Percentiles rank a stretch among this genome's conserved stretches.
Evolutionary conservation across 306 rosid species (phyloP).

Genomic region (Cicer chorassanicum): DNA sequence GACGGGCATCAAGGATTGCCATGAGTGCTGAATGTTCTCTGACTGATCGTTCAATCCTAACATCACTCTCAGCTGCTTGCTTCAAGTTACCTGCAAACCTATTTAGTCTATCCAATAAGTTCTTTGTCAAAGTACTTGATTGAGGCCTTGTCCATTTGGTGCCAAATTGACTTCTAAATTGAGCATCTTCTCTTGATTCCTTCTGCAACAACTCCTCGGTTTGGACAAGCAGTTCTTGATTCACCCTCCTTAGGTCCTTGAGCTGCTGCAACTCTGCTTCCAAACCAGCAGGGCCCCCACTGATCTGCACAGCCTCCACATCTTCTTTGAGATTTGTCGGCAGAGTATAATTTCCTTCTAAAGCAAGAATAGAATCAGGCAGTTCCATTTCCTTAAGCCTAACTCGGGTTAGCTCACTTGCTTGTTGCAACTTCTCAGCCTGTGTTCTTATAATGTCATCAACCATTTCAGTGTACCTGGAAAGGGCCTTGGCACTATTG

Average conservation of each 20-base stretch:
- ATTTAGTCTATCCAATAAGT: conserved; percentile 87
- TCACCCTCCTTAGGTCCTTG: conserved; percentile 89
- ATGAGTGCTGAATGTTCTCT: conserved; percentile 82
- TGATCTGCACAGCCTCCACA: conserved; percentile 96
- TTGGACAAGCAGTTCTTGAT: conserved; percentile 85
- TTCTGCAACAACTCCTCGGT: conserved; percentile 91
- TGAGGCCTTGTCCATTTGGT: conserved; percentile 98
- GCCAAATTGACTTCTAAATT: conserved; percentile 92
- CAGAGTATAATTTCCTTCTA: conserved; percentile 88
- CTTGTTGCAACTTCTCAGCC: conserved; percentile 94
- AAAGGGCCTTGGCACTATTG: conserved; percentile 89
- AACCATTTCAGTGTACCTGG: conserved; percentile 96
- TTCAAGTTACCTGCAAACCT: conserved; percentile 95
- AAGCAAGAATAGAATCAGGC: conserved; percentile 92
- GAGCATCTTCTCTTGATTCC: conserved; percentile 94
- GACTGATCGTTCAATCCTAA: conserved; percentile 87
- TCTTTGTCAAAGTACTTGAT: conserved; percentile 92
- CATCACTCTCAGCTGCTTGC: conserved; percentile 97
- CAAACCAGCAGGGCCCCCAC: conserved; percentile 94
- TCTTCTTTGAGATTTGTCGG: conserved; percentile 86
- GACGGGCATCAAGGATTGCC: conserved; percentile 89
- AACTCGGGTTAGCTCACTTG: conserved; percentile 93
- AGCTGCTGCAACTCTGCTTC: conserved; percentile 96
- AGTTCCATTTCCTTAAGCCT: conserved; percentile 98
- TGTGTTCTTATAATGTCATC: conserved; percentile 89